These are phyloP conservation scores for Zostera marina DNA, from an alignment of 116 monocot species.

Conservation along the genomic window DNA sequence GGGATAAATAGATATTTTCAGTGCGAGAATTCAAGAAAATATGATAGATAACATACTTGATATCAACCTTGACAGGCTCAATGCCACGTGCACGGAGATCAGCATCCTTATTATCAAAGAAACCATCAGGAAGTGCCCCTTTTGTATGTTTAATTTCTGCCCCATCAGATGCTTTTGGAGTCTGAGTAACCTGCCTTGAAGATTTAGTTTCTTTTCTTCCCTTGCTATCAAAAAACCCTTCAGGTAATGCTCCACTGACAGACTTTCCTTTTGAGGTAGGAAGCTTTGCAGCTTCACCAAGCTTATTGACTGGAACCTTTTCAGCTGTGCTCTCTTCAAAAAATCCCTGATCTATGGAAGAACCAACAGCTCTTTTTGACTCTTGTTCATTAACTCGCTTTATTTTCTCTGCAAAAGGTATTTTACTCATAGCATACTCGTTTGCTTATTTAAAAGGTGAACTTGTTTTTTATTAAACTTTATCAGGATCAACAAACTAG, in stretches of 20 bases:
- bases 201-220: constrained; percentile 11
- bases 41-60: constrained; percentile 38
- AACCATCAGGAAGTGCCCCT: constrained; percentile 34
- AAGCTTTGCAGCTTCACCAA: constrained; percentile 10
- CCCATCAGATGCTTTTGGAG: constrained; percentile 12
- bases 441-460: constrained; percentile 8
- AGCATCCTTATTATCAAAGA: constrained; percentile 83
- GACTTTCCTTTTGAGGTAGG: constrained; percentile 18
- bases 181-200: constrained; percentile 9
- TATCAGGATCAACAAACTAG: background rate
- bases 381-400: constrained; percentile 7
- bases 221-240: constrained; percentile 35
- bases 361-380: constrained; percentile 8
- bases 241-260: constrained; percentile 27
- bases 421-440: background rate
- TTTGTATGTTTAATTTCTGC: constrained; percentile 18
- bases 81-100: constrained; percentile 96
- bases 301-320: background rate
- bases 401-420: background rate
- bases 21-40: background rate
- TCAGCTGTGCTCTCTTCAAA: background rate
- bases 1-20: background rate
- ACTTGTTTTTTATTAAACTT: constrained; percentile 6
- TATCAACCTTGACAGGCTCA: constrained; percentile 79
- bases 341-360: constrained; percentile 10